These are phyloP conservation scores for Auricularia sp. DNA, from an alignment of 768 basidiomycete genomes.

Conservation along the genomic window DNA sequence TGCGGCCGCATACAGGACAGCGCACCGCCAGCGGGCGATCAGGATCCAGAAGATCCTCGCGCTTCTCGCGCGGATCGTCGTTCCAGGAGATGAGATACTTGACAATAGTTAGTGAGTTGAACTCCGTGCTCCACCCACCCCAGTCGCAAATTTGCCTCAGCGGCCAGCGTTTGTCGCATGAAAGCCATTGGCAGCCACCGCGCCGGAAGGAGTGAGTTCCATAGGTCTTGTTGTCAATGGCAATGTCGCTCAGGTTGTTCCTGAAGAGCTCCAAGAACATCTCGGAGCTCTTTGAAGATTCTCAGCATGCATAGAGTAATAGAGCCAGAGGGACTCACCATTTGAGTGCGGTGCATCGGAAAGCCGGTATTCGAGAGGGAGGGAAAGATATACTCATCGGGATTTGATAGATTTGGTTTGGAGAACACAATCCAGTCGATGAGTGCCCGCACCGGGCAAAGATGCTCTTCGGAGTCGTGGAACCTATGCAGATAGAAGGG, in stretches of 20 bases:
- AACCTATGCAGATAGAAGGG: slow-evolving; percentile 22
- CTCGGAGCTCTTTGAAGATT: slow-evolving; percentile 21
- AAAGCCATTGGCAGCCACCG: slow-evolving; percentile 34
- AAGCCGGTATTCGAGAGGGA: too few relatives aligned
- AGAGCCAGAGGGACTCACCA: too few relatives aligned
- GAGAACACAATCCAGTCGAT: background rate
- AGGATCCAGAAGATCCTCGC: slow-evolving; percentile 31
- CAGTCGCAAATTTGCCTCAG: slow-evolving; percentile 33
- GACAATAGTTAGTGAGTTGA: slow-evolving; percentile 29
- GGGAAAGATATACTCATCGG: too few relatives aligned
- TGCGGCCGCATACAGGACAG: slow-evolving; percentile 23
- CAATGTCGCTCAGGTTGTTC: slow-evolving; percentile 32
- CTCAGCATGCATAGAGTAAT: background rate
- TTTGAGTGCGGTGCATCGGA: too few relatives aligned
- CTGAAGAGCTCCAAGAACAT: slow-evolving; percentile 30
- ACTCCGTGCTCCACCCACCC: slow-evolving; percentile 36
- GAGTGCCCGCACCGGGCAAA: slow-evolving; percentile 26
- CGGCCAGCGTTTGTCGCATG: slow-evolving; percentile 23
- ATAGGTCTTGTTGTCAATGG: slow-evolving; percentile 27
- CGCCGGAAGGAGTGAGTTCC: slow-evolving; percentile 34
- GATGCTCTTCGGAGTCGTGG: slow-evolving; percentile 18
- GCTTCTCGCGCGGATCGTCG: slow-evolving; percentile 24
- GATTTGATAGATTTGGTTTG: too few relatives aligned
- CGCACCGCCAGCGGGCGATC: slow-evolving; percentile 14
- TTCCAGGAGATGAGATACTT: slow-evolving; percentile 34